phyloP scores from a whole-genome alignment of 257 asterid genomes.

The Plantago elongata region DNA sequence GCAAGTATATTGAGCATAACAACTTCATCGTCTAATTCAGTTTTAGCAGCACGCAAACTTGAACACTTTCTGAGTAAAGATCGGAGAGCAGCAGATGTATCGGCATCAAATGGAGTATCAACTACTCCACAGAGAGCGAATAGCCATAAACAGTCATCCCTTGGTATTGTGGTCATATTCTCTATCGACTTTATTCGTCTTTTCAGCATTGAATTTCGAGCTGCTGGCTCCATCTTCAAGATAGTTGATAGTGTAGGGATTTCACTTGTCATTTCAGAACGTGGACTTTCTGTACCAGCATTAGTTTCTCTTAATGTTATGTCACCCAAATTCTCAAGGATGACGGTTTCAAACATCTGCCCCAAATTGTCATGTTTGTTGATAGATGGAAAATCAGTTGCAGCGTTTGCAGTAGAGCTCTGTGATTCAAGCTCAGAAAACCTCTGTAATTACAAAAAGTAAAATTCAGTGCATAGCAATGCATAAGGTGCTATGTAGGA shows the following conservation, averaged over 20 bases:
- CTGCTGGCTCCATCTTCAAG: constrained; percentile 57
- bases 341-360: constrained; percentile 30
- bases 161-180: constrained; percentile 34
- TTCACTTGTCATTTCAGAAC: constrained; percentile 22
- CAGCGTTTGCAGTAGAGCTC: constrained; percentile 20
- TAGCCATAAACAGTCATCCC: constrained; percentile 61
- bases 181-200: constrained; percentile 44
- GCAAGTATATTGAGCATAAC: constrained; percentile 62
- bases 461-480: constrained; percentile 5
- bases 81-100: constrained; percentile 73
- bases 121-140: constrained; percentile 74
- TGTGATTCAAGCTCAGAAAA: constrained; percentile 41
- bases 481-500: background rate
- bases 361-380: constrained; percentile 20
- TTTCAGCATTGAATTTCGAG: constrained; percentile 64
- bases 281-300: constrained; percentile 17
- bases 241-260: constrained; percentile 54
- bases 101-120: constrained; percentile 72
- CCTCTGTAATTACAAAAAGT: constrained; percentile 37
- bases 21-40: constrained; percentile 59
- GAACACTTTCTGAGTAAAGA: constrained; percentile 82
- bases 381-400: constrained; percentile 20
- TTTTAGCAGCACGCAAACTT: constrained; percentile 63
- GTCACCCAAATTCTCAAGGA: constrained; percentile 27
- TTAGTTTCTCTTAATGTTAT: constrained; percentile 23